These are phyloP conservation scores for Linnemannia hyalina DNA, from an alignment of 192 early-diverging fungal genomes.

Conservation along the genomic window DNA sequence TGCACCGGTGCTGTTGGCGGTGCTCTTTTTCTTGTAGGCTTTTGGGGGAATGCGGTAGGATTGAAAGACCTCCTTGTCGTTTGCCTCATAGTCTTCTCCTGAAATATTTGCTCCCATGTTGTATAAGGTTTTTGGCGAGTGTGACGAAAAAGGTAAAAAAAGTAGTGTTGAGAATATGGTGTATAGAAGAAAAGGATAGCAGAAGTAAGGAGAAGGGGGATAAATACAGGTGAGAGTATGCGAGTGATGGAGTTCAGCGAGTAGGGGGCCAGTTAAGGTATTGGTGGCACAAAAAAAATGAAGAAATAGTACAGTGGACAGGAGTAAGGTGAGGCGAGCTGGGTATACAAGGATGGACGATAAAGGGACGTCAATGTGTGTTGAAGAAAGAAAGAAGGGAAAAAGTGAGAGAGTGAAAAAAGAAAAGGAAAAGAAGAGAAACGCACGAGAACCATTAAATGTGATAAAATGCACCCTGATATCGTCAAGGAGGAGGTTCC, in stretches of 20 bases:
- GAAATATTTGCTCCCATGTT: conserved; percentile 47
- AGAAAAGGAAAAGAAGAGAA: background rate
- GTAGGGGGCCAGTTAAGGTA: background rate
- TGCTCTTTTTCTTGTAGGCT: conserved; percentile 48
- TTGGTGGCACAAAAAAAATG: background rate
- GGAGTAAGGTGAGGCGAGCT: no score
- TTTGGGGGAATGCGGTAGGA: conserved; percentile 52
- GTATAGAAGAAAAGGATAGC: background rate
- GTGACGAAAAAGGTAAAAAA: background rate
- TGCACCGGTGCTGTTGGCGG: background rate
- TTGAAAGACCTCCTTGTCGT: conserved; percentile 50
- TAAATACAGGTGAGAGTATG: background rate
- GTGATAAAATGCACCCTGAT: background rate
- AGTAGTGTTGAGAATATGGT: background rate
- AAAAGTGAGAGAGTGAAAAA: background rate
- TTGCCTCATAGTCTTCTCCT: conserved; percentile 35
- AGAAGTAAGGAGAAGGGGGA: background rate
- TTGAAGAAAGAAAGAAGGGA: background rate
- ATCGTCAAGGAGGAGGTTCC: background rate
- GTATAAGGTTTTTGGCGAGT: background rate
- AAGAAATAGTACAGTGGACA: background rate
- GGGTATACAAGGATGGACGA: background rate
- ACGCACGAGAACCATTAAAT: background rate
- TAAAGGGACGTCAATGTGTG: no score
- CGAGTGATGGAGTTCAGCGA: background rate